Base-by-base conservation (phyloP, 768 basidiomycete genomes). In the Tylopilus intermedius region DNA sequence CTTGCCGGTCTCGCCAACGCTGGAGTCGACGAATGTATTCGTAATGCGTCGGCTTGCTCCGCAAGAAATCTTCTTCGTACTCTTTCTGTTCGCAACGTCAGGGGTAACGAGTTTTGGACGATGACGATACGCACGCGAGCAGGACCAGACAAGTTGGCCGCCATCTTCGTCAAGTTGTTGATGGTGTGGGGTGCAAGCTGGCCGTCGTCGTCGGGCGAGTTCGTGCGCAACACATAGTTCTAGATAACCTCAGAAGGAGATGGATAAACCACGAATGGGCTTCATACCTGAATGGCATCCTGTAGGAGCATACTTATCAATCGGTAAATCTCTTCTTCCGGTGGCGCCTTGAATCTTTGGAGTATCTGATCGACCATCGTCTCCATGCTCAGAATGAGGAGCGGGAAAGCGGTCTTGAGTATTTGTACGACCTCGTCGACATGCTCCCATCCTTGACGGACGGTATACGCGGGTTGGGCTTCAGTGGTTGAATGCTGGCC, bases 351-450 rank as follows among this genome's bases (percentile, higher is more conserved):
- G 74, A 97, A 95, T 47, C 93, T 82, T 53, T 84, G 80, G 21
- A 83, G 78, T 58, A 99, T 88, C 70, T 97, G 94, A 59, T 99
- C 96, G 4, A 94, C 88, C 79, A 97, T 88, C 14, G 92, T 94
- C 72, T 99, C 96, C 77, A 99, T 78, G 51, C 93, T 96, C 21
- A 98, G 75, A 29, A 95, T 90, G 33, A 99, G 79, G 7, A 99
- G 78, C 0, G 96, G 96, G 77, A 94, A 96, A 0, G 91, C 86
- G 0, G 95, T 96, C 73, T 99, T 98, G 62, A 98, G 76, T 35
- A 91, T 84, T 65, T 94, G 88, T 39, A 94, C 82, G 52, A 98
- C 83, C 64, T 98, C 96, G 21, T 99, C 96, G 7, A 96, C 84
- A 61, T 88, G 79, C 49, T 98, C 95, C 80, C 83, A 90, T 26